phyloP scores from a whole-genome alignment of 2,329 filamentous ascomycete species.

The Colletotrichum zoysiae region DNA sequence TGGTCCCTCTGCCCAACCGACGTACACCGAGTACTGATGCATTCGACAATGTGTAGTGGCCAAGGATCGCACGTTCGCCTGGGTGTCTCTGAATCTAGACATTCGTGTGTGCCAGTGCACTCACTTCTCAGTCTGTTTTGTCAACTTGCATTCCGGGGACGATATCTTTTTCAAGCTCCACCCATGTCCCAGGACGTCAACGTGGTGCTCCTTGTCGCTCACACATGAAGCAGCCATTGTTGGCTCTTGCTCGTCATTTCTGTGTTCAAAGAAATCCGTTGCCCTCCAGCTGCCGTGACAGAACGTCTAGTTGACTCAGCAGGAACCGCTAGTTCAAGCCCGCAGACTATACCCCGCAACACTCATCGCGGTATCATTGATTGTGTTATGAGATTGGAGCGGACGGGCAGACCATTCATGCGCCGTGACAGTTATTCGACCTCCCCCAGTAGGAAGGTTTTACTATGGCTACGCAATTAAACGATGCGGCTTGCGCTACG shows the following conservation, averaged over 20 bases:
- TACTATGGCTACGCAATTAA: neutral
- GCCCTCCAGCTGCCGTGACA: neutral
- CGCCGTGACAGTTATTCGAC: neutral
- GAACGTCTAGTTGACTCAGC: neutral
- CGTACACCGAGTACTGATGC: neutral
- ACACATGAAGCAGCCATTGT: neutral
- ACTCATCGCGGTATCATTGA: neutral
- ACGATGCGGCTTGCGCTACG: slow-evolving; percentile 1
- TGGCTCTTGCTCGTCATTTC: neutral
- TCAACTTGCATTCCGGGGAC: neutral
- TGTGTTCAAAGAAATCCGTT: neutral
- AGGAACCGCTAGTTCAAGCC: neutral
- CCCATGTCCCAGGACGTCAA: neutral
- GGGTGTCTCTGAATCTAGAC: neutral
- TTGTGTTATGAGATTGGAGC: neutral
- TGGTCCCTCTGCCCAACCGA: neutral
- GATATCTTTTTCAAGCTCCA: neutral
- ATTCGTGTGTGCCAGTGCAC: neutral
- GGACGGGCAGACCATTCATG: neutral
- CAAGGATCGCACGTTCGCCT: neutral
- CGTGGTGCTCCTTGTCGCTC: neutral
- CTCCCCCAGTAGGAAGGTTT: neutral
- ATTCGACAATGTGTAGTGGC: neutral
- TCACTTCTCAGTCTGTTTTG: neutral
- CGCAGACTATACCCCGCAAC: neutral